Base-by-base conservation (phyloP, 1,284 basidiomycete genomes). In the Irpex sp. region DNA sequence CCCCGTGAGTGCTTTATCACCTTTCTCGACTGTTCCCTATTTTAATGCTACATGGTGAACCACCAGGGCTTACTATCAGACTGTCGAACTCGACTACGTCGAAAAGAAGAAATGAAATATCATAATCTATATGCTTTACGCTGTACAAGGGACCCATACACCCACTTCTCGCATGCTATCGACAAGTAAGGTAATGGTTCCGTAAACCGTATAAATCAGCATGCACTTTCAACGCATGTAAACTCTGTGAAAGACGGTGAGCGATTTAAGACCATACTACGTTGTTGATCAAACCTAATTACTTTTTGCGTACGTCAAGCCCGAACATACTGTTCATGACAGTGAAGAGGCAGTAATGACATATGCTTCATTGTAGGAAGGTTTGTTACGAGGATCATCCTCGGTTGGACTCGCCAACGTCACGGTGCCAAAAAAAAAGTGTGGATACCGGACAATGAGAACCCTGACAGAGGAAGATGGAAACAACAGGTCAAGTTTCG, bases 61-160 rank as follows among this genome's bases (percentile, higher is more conserved):
- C 14, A 10, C 10, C 23, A 62, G 61, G 10, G 12, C 52, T 18
- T 62, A 62, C 53, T 54, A 47, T 47, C 39, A 23, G 23, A 16
- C 51, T 2, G 36, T 14, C 9, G 28, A 55, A 14, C 56, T 57
- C 57, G 42, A 58, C 19, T 18, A 39, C 19, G 56, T 47, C 21
- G 48, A 51, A 18, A 51, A 51, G 48, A 23, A 51, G 21, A 18
- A 51, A 51, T 14, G 39, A 45, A 45, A 16, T 45, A 45, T n/a
- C 39, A 45, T n/a, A 12, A 16, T 45, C 10, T 14, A 14, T 45
- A 12, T n/a, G 5, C 39, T 14, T 45, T 45, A 12, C 39, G 14
- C n/a, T n/a, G n/a, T n/a, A n/a, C n/a, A n/a, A 45, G 14, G n/a
- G n/a, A 14, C 39, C 12, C 39, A 45, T 45, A 12, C 14, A 12